Percentiles rank a stretch among this genome's conserved stretches.
Evolutionary conservation across 2,329 filamentous ascomycete genomes (phyloP).

Genomic region (Zymoseptoria pseudotritici): DNA sequence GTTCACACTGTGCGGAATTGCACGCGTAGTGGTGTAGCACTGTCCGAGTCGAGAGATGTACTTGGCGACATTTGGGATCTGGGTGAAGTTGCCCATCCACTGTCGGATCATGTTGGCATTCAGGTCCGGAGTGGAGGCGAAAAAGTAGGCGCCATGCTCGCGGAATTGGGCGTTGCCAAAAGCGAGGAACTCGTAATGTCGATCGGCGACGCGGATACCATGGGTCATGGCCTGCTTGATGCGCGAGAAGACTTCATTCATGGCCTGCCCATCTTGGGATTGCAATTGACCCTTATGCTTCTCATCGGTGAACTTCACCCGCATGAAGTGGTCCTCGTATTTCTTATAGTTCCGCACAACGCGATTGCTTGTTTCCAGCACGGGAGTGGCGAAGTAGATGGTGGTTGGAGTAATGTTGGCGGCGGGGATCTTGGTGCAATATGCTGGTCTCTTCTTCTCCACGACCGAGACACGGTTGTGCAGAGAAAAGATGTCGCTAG

Average conservation of each 20-base stretch:
- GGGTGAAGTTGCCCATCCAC: constrained; percentile 79
- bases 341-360: constrained; percentile 66
- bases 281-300: constrained; percentile 41
- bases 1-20: constrained; percentile 56
- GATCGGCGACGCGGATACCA: constrained; percentile 75
- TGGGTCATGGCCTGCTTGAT: constrained; percentile 64
- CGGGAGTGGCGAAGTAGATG: constrained; percentile 68
- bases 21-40: constrained; percentile 87
- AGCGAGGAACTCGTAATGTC: constrained; percentile 80
- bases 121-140: constrained; percentile 60
- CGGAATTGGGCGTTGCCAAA: constrained; percentile 94
- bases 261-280: constrained; percentile 25
- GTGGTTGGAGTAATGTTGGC: constrained; percentile 78
- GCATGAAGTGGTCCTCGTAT: constrained; percentile 71
- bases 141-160: constrained; percentile 89
- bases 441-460: constrained; percentile 44
- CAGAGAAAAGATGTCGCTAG: constrained; percentile 61
- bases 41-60: constrained; percentile 84
- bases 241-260: constrained; percentile 57
- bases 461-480: constrained; percentile 32
- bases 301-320: constrained; percentile 87
- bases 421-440: constrained; percentile 70
- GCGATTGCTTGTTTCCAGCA: constrained; percentile 79
- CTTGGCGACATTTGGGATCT: constrained; percentile 80
- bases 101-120: constrained; percentile 69